Conservation (phyloP, 208 protist species). For the Herpetomonas muscarum region DNA sequence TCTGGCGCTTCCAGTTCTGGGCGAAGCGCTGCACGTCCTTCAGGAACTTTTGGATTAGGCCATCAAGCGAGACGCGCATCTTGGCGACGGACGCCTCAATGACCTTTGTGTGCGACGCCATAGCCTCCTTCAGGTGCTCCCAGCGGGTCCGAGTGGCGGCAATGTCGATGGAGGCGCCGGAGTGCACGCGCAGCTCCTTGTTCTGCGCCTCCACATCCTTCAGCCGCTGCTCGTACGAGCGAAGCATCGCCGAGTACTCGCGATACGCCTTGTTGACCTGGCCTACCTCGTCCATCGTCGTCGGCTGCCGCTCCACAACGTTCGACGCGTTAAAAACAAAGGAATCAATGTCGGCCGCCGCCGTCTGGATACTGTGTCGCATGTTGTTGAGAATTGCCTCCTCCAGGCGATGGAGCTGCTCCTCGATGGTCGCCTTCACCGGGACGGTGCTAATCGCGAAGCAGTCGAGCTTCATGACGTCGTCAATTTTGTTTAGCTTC, state of each 20-base stretch:
- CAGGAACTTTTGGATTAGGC: conserved; percentile 82
- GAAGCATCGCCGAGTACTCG: conserved; percentile 53
- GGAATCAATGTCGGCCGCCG: conserved; percentile 74
- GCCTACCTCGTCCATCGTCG: conserved; percentile 92
- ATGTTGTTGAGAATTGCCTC: conserved; percentile 88
- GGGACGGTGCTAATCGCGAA: conserved; percentile 90
- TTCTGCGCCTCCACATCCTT: conserved; percentile 80
- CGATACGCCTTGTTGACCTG: conserved; percentile 78
- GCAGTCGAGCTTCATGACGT: conserved; percentile 90
- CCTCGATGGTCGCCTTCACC: conserved; percentile 91
- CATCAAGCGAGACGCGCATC: conserved; percentile 83
- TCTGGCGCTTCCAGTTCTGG: conserved; percentile 87
- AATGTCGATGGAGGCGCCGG: conserved; percentile 75
- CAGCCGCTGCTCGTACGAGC: conserved; percentile 62
- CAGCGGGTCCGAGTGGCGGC: conserved; percentile 77
- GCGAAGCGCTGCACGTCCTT: conserved; percentile 90
- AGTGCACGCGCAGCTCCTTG: conserved; percentile 73
- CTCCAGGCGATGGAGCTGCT: conserved; percentile 87
- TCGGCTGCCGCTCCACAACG: conserved; percentile 84
- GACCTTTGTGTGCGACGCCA: conserved; percentile 89
- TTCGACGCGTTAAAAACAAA: conserved; percentile 89
- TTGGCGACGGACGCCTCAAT: conserved; percentile 86
- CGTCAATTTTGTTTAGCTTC: conserved; percentile 88
- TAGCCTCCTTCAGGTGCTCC: conserved; percentile 88
- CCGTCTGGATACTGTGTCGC: conserved; percentile 58